Base-by-base conservation (phyloP, 2,329 filamentous ascomycete species). In the Hysterium pulicare region DNA sequence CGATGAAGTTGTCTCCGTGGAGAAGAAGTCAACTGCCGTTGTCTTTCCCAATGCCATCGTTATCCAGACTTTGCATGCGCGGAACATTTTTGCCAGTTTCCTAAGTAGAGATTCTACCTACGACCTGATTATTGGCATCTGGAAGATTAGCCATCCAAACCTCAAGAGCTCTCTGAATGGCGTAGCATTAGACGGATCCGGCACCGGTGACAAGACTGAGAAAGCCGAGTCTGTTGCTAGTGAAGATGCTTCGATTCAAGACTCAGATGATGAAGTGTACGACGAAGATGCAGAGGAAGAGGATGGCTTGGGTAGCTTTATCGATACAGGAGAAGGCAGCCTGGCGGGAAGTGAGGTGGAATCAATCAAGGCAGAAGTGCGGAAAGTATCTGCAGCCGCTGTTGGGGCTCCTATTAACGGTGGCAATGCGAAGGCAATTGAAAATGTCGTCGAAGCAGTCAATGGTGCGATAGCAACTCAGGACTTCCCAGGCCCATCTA, bases 1-100 rank as follows among this genome's bases (percentile, higher is more conserved):
- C 63, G 93, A 98, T 61, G 93, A 98, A 67, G 88, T 98, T 44
- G 88, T 97, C 16, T 90, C 91, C 1, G 87, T 98, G 6, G 93
- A 98, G 69, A 97, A 97, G 72, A 87, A 95, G 66, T 96, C 84
- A 62, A 98, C 93, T 0, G 93, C 93, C 1, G 77, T 98, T 46
- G 76, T 98, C 2, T 97, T 98, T 70, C 95, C 94, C 46, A 98
- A 98, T 61, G 94, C 91, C 3, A 87, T 98, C 42, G 93, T 95
- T 70, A 95, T 98, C 33, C 90, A 94, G 38, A 98, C 93, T 0
- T 73, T 97, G 10, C 93, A 98, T 63, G 90, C 93, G 33, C 90
- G 93, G 52, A 93, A 98, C 59, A 83, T 94, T 1, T 98, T 98
- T 69, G 90, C 93, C 42, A 96, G 90, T 68, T 88, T 98, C 52